Percentiles rank a stretch among this genome's conserved stretches.
phyloP scores from a whole-genome alignment of 495 filamentous ascomycete species.

The Umbilicaria muhlenbergii region DNA sequence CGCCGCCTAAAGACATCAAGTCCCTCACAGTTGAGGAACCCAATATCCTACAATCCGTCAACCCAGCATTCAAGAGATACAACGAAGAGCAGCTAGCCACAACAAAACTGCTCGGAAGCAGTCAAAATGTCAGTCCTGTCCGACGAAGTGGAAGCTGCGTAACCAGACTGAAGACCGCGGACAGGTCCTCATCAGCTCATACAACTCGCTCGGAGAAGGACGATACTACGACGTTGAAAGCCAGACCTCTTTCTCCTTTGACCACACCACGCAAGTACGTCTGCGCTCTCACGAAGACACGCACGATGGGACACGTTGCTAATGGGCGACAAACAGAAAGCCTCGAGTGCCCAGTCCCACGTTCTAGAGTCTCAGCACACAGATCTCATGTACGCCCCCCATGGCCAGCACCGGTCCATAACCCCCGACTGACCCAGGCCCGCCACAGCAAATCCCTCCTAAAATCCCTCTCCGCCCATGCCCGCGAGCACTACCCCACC shows the following conservation, averaged over 20 bases:
- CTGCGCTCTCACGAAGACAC: no score
- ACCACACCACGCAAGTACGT: conserved; percentile 64
- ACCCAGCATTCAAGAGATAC: conserved; percentile 81
- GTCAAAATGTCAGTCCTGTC: conserved; percentile 42
- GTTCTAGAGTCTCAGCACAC: conserved; percentile 63
- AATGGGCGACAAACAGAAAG: conserved; percentile 39
- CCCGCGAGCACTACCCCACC: conserved; percentile 76
- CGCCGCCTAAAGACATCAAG: conserved; percentile 58
- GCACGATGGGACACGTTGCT: background rate
- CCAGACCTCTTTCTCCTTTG: conserved; percentile 70
- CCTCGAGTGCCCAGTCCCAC: conserved; percentile 65
- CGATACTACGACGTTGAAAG: conserved; percentile 83
- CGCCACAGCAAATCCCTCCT: conserved; percentile 60
- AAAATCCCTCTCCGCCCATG: conserved; percentile 61
- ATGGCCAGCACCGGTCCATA: background rate
- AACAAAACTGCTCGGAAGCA: conserved; percentile 75
- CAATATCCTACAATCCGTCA: conserved; percentile 49
- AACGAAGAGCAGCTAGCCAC: conserved; percentile 87
- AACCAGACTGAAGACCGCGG: conserved; percentile 1
- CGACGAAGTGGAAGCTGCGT: background rate
- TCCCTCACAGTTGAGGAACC: conserved; percentile 57
- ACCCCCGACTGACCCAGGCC: background rate
- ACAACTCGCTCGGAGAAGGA: conserved; percentile 62
- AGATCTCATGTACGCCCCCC: conserved; percentile 53
- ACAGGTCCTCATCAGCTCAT: conserved; percentile 72